A percentile compares a stretch with the other conserved stretches of the same genome.
Conservation (phyloP, 2,329 filamentous ascomycete species). For the Colletotrichum chlorophyti region DNA sequence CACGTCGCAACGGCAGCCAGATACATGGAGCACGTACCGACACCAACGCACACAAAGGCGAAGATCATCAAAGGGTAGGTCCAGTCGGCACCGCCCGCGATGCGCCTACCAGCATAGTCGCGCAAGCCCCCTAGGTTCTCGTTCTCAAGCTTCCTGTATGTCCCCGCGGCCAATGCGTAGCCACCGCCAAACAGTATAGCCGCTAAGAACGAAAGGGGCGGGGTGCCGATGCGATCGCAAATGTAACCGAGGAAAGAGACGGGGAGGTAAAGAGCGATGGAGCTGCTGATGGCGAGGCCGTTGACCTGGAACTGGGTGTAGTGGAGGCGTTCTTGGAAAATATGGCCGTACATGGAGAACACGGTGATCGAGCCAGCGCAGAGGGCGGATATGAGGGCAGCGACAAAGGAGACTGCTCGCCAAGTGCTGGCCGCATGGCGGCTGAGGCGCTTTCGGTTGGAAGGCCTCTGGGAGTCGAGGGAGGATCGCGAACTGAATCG, state of each 20-base stretch:
- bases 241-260: slow-evolving; percentile 89
- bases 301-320: slow-evolving; percentile 96
- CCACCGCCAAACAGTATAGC: slow-evolving; percentile 78
- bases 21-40: slow-evolving; percentile 89
- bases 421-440: slow-evolving; percentile 36
- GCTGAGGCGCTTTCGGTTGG: slow-evolving; percentile 19
- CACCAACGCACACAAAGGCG: slow-evolving; percentile 83
- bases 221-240: slow-evolving; percentile 87
- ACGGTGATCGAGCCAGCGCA: slow-evolving; percentile 92
- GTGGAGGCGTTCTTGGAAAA: slow-evolving; percentile 84
- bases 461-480: slow-evolving; percentile 25
- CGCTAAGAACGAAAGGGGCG: slow-evolving; percentile 76
- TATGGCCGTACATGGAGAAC: slow-evolving; percentile 91
- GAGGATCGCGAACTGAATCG: slow-evolving; percentile 32
- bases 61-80: slow-evolving; percentile 85
- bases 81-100: slow-evolving; percentile 58
- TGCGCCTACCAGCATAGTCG: slow-evolving; percentile 22
- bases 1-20: slow-evolving; percentile 90
- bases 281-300: slow-evolving; percentile 83
- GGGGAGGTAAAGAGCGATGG: slow-evolving; percentile 89
- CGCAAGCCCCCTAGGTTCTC: slow-evolving; percentile 39
- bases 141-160: slow-evolving; percentile 66
- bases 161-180: slow-evolving; percentile 82
- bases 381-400: slow-evolving; percentile 65
- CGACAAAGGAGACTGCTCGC: slow-evolving; percentile 57